Percentiles rank a stretch among this genome's conserved stretches.
These are phyloP conservation scores for Microsporum ferrugineum DNA, from an alignment of 2,329 filamentous ascomycete genomes.

Conservation along the genomic window DNA sequence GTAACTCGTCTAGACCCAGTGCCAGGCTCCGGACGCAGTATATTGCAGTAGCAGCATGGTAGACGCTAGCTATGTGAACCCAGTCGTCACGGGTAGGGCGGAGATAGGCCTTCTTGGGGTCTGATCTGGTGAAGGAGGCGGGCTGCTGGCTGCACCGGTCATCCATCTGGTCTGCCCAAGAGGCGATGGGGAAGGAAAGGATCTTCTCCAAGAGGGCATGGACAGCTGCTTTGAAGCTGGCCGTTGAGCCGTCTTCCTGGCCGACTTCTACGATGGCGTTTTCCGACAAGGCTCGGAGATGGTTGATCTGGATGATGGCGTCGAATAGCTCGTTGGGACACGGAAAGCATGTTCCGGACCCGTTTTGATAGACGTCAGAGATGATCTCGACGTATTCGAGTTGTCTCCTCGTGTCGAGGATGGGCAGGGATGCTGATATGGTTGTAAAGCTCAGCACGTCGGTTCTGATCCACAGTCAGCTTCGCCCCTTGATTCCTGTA, in stretches of 20 bases:
- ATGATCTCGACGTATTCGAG: constrained; percentile 11
- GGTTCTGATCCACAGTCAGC: not conserved
- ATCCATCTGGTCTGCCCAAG: constrained; percentile 11
- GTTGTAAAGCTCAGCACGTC: constrained; percentile 14
- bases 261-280: not conserved
- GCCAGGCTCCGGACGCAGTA: constrained; percentile 13
- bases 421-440: constrained; percentile 4
- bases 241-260: not conserved
- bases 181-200: constrained; percentile 10
- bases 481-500: not conserved
- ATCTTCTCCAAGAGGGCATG: constrained; percentile 9
- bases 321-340: constrained; percentile 13
- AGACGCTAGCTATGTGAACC: constrained; percentile 12
- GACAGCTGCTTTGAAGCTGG: not conserved
- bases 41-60: constrained; percentile 11
- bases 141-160: not conserved
- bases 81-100: constrained; percentile 11
- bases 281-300: constrained; percentile 10
- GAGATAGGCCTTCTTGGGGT: constrained; percentile 9
- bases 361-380: constrained; percentile 9
- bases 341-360: constrained; percentile 12
- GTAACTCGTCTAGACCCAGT: constrained; percentile 11
- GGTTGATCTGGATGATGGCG: constrained; percentile 14
- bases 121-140: not conserved
- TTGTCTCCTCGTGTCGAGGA: constrained; percentile 9